Evolutionary conservation across 2,329 filamentous ascomycete species (phyloP).

Genomic region (Lachnellula occidentalis): DNA sequence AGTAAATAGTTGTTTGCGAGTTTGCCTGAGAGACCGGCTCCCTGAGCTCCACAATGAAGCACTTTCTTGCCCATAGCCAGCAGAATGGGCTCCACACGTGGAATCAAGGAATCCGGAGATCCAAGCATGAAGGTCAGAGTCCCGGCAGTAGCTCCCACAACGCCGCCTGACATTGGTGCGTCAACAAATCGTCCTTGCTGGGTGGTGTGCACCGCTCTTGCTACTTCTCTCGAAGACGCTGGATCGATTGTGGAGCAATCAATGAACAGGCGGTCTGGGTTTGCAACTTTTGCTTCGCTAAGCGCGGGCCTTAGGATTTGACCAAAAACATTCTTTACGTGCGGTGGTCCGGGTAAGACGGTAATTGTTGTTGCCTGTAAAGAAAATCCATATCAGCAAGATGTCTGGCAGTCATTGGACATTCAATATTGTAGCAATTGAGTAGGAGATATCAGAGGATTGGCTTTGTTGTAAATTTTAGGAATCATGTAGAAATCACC

Average conservation of each 20-base stretch:
- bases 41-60: conserved; percentile 79
- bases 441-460: conserved; percentile 56
- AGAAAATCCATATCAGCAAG: conserved; percentile 16
- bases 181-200: conserved; percentile 78
- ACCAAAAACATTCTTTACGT: conserved; percentile 78
- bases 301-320: conserved; percentile 63
- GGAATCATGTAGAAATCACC: conserved; percentile 55
- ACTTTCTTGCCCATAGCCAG: conserved; percentile 81
- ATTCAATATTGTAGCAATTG: conserved; percentile 7
- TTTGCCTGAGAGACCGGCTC: conserved; percentile 83
- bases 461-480: conserved; percentile 56
- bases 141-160: conserved; percentile 81
- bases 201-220: conserved; percentile 60
- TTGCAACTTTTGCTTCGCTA: conserved; percentile 40
- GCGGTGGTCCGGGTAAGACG: conserved; percentile 80
- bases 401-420: not conserved
- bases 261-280: conserved; percentile 72
- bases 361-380: conserved; percentile 89
- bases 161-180: conserved; percentile 94
- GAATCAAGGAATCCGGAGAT: conserved; percentile 53
- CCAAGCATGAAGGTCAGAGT: conserved; percentile 97
- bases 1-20: conserved; percentile 96
- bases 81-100: conserved; percentile 63
- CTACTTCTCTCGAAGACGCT: conserved; percentile 72
- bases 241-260: conserved; percentile 97